Base-by-base conservation (phyloP, 1,139 yeast genomes). In the Ashbya aceris region DNA sequence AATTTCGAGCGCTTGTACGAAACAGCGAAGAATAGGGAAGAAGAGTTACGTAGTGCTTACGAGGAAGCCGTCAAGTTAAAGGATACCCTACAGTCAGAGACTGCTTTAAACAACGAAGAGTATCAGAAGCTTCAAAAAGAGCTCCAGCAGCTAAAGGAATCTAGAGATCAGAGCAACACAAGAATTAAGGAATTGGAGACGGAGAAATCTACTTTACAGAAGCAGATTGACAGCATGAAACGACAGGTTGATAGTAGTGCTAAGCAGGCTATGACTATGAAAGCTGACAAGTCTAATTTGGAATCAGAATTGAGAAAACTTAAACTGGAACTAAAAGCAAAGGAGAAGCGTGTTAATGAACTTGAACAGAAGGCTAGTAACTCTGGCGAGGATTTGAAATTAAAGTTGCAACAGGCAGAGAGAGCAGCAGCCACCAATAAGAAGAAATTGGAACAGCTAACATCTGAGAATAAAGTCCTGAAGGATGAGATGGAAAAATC, bases 391-490 rank as follows among this genome's bases (percentile, higher is more conserved):
- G 67, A 64, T 34, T 52, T 73, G 11, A 69, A 69, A 36, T 49
- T 48, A 3, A 67, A 67, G 45, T 45, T 73, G 27, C 51, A 55
- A 6, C 53, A 61, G 8, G 49, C 65, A 27, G 67, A 56, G 38
- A 55, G 66, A 10, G 62, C 60, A 33, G 63, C 61, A 45, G 62
- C 55, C 39, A 49, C 55, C 20, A 66, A 73, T 6, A 64, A 64
- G 48, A 56, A 67, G 42, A 68, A 71, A 39, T 56, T 74, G 38
- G 67, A 69, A 45, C 66, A 69, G 9, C 62, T 79, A 32, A 64
- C 72, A 8, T 60, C 58, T 7, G 83, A 76, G 50, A 79, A 78
- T 52, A 62, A 64, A 14, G 67, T 61, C 13, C 61, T 79, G 20
- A 56, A 67, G 44, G 47, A 55, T 36, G 64, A 71, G 58, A 46